Base-by-base conservation (phyloP, 495 filamentous ascomycete species). In the Penicillium canariense region DNA sequence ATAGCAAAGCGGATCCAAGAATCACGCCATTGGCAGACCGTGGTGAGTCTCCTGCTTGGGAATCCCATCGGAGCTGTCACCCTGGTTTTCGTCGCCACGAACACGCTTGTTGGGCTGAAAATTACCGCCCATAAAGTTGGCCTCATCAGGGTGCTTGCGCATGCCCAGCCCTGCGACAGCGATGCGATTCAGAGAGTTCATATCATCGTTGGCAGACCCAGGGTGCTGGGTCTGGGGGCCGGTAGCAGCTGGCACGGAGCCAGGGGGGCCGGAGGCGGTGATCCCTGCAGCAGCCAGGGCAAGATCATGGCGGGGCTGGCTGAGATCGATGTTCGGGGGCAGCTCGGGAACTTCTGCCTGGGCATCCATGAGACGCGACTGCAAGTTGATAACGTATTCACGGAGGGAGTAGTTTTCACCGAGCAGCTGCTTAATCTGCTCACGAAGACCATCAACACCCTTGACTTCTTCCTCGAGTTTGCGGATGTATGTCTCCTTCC, bases 401-500 rank as follows among this genome's bases (percentile, higher is more conserved):
- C 91, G 85, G 1, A 97, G 78, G 54, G 86, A 81, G 72, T 92
- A 94, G 71, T 97, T 96, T 66, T 98, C 95, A 25, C 79, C 75
- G 59, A 94, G 86, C 18, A 96, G 76, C 42, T 78, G 72, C 63
- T 95, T 91, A 63, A 80, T 88, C 46, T 76, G 84, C 48, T 86
- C 81, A 46, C 87, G 85, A 67, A 93, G 81, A 15, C 76, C 73
- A 36, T 83, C 81, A 61, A 82, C 85, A 17, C 90, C 88, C 56
- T 87, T 82, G 38, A 95, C 89, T 68, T 96, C 88, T 60, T 92
- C 88, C 68, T 97, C 94, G 14, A 98, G 80, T 67, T 92, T 91
- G 76, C 96, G 96, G 69, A 98, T 98, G 68, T 97, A 96, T 28
- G 86, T 88, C 73, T 98, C 94, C 72, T 98, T 98, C 48, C 94